Percentiles rank a stretch among this genome's conserved stretches.
These are phyloP conservation scores for Keithomyces neogunnii DNA, from an alignment of 2,329 filamentous ascomycete species.

Conservation along the genomic window DNA sequence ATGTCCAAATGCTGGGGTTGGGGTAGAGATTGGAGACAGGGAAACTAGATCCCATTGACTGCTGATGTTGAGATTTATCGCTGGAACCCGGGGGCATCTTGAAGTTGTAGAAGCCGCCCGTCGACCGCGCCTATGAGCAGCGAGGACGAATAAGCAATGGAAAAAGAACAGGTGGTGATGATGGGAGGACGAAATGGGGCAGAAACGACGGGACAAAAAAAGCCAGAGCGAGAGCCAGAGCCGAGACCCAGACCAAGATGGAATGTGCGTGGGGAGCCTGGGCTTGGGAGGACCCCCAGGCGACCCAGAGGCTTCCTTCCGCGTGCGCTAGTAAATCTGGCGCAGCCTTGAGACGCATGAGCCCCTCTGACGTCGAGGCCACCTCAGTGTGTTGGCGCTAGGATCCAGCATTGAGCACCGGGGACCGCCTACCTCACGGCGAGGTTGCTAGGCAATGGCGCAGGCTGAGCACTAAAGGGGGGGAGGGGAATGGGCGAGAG, in stretches of 20 bases:
- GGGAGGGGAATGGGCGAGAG: not conserved
- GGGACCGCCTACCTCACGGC: not conserved
- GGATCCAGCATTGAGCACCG: not conserved
- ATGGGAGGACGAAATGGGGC: constrained; percentile 3
- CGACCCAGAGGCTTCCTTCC: constrained; percentile 18
- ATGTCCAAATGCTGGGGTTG: constrained; percentile 28
- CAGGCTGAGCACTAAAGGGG: not conserved
- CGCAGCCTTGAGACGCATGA: constrained; percentile 29
- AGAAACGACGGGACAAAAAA: constrained; percentile 10
- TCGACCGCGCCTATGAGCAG: constrained; percentile 24
- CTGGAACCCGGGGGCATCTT: constrained; percentile 24
- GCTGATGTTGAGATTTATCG: constrained; percentile 22
- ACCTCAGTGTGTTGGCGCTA: constrained; percentile 1
- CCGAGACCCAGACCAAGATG: constrained; percentile 1
- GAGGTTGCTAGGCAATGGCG: not conserved
- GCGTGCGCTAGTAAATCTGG: constrained; percentile 19
- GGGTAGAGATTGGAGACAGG: constrained; percentile 26
- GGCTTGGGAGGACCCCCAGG: constrained; percentile 8
- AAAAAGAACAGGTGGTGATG: constrained; percentile 7
- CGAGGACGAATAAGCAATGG: constrained; percentile 12
- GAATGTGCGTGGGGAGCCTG: not conserved
- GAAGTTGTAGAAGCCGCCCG: constrained; percentile 28
- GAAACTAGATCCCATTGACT: constrained; percentile 33
- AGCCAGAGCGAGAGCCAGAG: not conserved
- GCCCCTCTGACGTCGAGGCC: constrained; percentile 26